Conservation (phyloP, 2,329 filamentous ascomycete species). For the Laburnicola sp. region DNA sequence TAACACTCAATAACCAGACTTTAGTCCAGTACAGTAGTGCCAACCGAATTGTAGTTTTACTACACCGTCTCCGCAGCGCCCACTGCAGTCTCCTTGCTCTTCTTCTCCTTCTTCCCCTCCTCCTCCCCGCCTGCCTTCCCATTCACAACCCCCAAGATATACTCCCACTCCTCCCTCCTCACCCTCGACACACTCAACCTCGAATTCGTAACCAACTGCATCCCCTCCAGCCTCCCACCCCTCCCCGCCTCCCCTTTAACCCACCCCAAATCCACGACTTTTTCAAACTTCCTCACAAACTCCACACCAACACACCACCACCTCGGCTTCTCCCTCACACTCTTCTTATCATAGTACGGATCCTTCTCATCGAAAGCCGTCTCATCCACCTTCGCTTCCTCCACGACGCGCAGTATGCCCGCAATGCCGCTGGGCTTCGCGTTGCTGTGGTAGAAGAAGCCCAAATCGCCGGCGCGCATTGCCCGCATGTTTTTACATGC, state of each 20-base stretch:
- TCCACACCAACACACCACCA: slow-evolving; percentile 91
- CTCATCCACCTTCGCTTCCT: slow-evolving; percentile 79
- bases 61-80: no score
- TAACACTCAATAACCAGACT: no score
- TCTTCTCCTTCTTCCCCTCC: background rate
- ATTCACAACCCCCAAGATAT: slow-evolving; percentile 58
- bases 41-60: no score
- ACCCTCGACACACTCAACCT: slow-evolving; percentile 80
- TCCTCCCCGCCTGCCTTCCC: slow-evolving; percentile 5
- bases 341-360: slow-evolving; percentile 83
- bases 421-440: slow-evolving; percentile 87
- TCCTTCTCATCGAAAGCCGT: slow-evolving; percentile 70
- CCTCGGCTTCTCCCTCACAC: slow-evolving; percentile 68
- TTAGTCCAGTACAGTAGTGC: no score
- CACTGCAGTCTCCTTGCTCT: no score
- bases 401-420: slow-evolving; percentile 85
- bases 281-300: slow-evolving; percentile 79
- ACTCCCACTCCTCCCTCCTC: slow-evolving; percentile 65
- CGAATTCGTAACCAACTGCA: slow-evolving; percentile 83
- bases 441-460: slow-evolving; percentile 97
- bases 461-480: slow-evolving; percentile 89
- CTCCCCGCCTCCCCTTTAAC: slow-evolving; percentile 65
- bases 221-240: slow-evolving; percentile 64
- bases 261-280: slow-evolving; percentile 70
- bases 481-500: slow-evolving; percentile 87